A percentile compares a stretch with the other conserved stretches of the same genome.
These are phyloP conservation scores for Phaeophleospora eucalypticola DNA, from an alignment of 2,329 filamentous ascomycete genomes.

Conservation along the genomic window DNA sequence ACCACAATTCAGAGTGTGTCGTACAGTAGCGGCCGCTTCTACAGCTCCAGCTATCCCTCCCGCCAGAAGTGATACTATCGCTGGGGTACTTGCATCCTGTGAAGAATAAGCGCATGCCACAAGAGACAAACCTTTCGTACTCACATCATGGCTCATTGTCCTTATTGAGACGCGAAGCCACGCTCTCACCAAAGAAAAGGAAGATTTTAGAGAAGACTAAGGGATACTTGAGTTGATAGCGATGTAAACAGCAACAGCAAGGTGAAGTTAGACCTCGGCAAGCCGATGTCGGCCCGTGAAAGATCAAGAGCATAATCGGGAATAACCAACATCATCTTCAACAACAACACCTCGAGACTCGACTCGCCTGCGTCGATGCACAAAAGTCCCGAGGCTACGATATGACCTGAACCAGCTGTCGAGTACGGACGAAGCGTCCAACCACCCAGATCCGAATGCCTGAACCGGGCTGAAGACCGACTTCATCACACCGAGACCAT, in stretches of 20 bases:
- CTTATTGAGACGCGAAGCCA: background rate
- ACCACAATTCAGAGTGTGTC: background rate
- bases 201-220: too few relatives aligned
- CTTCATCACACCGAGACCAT: too few relatives aligned
- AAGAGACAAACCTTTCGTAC: background rate
- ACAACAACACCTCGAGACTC: background rate
- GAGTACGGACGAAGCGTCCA: too few relatives aligned
- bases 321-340: background rate
- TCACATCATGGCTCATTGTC: background rate
- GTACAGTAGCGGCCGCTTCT: slow-evolving; percentile 31
- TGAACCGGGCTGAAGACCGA: too few relatives aligned
- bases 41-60: slow-evolving; percentile 36
- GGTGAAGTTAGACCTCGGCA: slow-evolving; percentile 2
- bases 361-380: too few relatives aligned
- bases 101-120: background rate
- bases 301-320: background rate
- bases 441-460: too few relatives aligned
- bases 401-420: too few relatives aligned
- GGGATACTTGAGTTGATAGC: background rate
- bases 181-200: background rate
- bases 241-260: background rate
- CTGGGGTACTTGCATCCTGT: slow-evolving; percentile 22
- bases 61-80: slow-evolving; percentile 34
- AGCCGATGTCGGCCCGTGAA: background rate
- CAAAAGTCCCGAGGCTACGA: too few relatives aligned